Evolutionary conservation across 768 basidiomycete genomes (phyloP), one percentile per base, ranked within the genome.

Genomic region (Russula earlei): DNA sequence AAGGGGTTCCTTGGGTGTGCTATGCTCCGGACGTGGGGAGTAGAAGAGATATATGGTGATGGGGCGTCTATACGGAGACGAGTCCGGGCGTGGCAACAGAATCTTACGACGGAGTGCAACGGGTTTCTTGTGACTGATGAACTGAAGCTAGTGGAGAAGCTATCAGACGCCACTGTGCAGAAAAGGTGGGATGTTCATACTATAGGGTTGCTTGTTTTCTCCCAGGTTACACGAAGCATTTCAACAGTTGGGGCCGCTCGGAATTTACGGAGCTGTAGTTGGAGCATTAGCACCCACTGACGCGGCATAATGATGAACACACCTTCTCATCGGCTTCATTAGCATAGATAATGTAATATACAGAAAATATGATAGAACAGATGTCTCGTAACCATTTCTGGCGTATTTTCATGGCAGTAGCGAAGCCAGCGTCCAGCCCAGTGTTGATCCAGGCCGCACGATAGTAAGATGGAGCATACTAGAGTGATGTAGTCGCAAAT

Each of bases 311-410:
- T 22, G 33, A 19, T 20, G 6, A 42, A 65, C 76, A n/a, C 36
- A 91, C 95, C 81, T 94, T 97, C 73, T 98, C 94, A 62, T 99
- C 96, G 0, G 85, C 96, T 67, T 94, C 90, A 65, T 85, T 84
- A 20, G 94, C 88, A 67, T 85, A 85, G 10, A 86, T 68, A 22
- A 97, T 85, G 69, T 98, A 99, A 73, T 97, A 99, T 2, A 77
- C 72, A 0, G 91, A 84, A 68, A 96, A 95, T 22, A 91, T 62
- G 42, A 96, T 72, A 40, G 91, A 91, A 49, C 84, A 85, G 5
- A 96, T 70, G 67, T 99, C 91, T 62, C 85, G 80, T 10, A 97
- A 69, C 92, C 91, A 96, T 66, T 87, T 91, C 3, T 91, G 89
- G 14, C 86, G 82, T 54, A 99, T 90, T 2, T 82, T 75, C 88